A percentile compares a stretch with the other conserved stretches of the same genome.
These are phyloP conservation scores for Xylariaceae sp. DNA, from an alignment of 2,329 filamentous ascomycete genomes.

Conservation along the genomic window DNA sequence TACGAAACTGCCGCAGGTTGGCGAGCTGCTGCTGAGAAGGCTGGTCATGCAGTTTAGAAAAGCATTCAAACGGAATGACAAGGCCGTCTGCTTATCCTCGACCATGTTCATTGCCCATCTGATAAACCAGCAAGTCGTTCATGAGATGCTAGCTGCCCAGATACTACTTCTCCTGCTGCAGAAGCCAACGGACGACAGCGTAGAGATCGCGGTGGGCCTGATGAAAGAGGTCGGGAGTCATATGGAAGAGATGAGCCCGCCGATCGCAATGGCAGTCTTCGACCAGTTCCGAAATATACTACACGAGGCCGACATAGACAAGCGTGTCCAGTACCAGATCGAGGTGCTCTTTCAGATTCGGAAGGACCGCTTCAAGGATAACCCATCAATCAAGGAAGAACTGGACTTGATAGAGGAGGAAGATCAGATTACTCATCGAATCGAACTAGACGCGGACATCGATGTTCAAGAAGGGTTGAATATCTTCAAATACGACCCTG, in stretches of 20 bases:
- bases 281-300: conserved; percentile 95
- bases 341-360: conserved; percentile 96
- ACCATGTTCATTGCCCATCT: conserved; percentile 95
- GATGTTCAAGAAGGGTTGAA: conserved; percentile 87
- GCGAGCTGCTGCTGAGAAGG: conserved; percentile 83
- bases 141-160: conserved; percentile 91
- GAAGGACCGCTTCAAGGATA: conserved; percentile 96
- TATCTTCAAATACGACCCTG: conserved; percentile 89
- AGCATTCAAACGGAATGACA: conserved; percentile 94
- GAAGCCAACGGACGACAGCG: conserved; percentile 95
- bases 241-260: conserved; percentile 89
- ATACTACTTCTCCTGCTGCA: conserved; percentile 89
- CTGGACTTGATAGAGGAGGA: conserved; percentile 96
- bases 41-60: conserved; percentile 93
- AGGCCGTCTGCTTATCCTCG: conserved; percentile 89
- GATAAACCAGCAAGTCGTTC: conserved; percentile 93
- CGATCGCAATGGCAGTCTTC: conserved; percentile 87
- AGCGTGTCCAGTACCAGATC: conserved; percentile 98
- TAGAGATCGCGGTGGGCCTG: conserved; percentile 94
- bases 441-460: conserved; percentile 80
- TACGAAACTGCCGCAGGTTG: conserved; percentile 93
- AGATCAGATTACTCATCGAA: conserved; percentile 91
- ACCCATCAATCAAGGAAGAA: conserved; percentile 87
- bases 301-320: conserved; percentile 96
- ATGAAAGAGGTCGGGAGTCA: conserved; percentile 93